These are phyloP conservation scores for Xanthoparmelia taractica DNA, from an alignment of 495 filamentous ascomycete species.

Conservation along the genomic window DNA sequence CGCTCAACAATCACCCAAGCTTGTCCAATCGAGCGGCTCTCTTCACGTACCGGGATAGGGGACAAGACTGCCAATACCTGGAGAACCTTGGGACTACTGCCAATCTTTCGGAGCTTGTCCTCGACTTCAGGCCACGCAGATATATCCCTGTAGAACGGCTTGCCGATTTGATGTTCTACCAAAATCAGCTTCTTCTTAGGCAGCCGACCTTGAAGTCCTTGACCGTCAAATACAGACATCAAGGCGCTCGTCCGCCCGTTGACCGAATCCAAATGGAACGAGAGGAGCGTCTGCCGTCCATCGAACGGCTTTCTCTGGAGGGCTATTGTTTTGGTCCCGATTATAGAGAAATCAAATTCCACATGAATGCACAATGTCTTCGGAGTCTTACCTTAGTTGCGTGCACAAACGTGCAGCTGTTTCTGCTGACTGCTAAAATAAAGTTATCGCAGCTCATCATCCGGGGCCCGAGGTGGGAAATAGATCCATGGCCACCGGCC, in stretches of 20 bases:
- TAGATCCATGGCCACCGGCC: neutral
- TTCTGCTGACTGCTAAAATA: neutral
- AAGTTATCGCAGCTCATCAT: neutral
- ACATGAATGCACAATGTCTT: neutral
- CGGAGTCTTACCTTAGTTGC: neutral
- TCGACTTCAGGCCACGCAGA: neutral
- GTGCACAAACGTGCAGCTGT: neutral
- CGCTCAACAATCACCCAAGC: neutral
- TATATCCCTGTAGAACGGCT: neutral
- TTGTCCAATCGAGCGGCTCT: conserved; percentile 11
- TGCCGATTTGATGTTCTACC: neutral
- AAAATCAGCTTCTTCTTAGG: neutral
- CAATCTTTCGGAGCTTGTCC: neutral
- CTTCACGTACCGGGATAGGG: conserved; percentile 1
- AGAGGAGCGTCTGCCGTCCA: neutral
- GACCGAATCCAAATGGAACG: neutral
- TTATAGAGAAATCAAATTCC: neutral
- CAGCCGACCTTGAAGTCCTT: neutral
- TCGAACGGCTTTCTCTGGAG: conserved; percentile 3
- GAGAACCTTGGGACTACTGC: neutral
- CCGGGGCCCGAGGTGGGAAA: neutral
- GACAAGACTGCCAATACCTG: neutral
- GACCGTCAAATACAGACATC: neutral
- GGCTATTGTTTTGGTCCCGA: neutral
- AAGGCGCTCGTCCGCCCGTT: too few relatives aligned